Conservation (phyloP, 352 stramenopile species). For the Pythium utonaiense region DNA sequence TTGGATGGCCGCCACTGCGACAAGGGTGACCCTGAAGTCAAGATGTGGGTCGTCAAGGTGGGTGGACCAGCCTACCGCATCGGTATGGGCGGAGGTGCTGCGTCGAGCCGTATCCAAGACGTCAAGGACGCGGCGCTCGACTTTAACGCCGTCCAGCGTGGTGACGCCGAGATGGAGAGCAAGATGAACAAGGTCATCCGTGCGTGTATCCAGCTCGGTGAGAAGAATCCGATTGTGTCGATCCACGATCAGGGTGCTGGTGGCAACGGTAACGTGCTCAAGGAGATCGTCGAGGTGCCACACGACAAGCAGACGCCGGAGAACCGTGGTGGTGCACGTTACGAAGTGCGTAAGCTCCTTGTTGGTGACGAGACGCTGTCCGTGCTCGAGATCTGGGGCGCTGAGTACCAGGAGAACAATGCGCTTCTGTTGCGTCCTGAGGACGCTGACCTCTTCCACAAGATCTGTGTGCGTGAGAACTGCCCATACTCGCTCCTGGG, state of each 20-base stretch:
- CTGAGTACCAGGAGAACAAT: conserved; percentile 99
- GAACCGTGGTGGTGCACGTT: conserved; percentile 78
- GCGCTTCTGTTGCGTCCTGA: conserved; percentile 92
- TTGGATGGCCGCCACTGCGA: conserved; percentile 91
- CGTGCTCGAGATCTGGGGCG: conserved; percentile 99
- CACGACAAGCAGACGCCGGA: conserved; percentile 85
- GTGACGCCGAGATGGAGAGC: conserved; percentile 99
- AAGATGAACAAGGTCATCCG: conserved; percentile 99
- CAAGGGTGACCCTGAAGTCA: conserved; percentile 93
- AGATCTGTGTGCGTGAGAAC: conserved; percentile 96
- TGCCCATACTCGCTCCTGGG: conserved; percentile 96
- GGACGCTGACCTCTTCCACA: conserved; percentile 90
- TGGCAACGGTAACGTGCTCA: conserved; percentile 99
- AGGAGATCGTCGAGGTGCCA: conserved; percentile 97
- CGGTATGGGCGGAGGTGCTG: conserved; percentile 97
- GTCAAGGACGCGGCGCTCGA: conserved; percentile 93
- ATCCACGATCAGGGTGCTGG: conserved; percentile 99
- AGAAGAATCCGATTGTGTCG: conserved; percentile 98
- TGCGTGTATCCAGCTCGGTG: conserved; percentile 96
- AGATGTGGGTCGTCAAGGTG: conserved; percentile 98
- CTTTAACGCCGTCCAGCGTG: conserved; percentile 99
- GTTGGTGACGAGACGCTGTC: conserved; percentile 98
- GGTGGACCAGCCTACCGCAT: conserved; percentile 98
- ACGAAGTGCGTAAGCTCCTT: conserved; percentile 96
- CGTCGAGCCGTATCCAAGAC: conserved; percentile 94